These are phyloP conservation scores for Termitomyces sp. DNA, from an alignment of 768 basidiomycete genomes.

Conservation along the genomic window DNA sequence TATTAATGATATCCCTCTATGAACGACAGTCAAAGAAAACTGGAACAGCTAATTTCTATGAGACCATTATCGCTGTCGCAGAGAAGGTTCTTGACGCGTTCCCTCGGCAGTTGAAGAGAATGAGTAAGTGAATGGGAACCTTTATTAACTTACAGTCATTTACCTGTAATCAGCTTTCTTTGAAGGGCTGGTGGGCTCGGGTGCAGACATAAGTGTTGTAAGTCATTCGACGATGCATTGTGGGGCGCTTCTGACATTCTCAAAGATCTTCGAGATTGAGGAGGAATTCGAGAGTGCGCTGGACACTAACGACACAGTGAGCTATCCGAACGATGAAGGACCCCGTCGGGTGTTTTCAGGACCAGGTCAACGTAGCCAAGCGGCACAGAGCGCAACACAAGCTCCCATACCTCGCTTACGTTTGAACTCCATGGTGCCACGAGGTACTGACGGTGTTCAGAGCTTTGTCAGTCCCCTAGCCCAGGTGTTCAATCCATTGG, in stretches of 20 bases:
- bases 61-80: constrained; percentile 62
- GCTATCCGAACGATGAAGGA: constrained; percentile 13
- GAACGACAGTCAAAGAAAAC: constrained; percentile 78
- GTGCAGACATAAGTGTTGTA: constrained; percentile 73
- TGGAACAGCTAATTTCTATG: constrained; percentile 64
- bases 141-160: not conserved
- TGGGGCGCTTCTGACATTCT: not conserved
- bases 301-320: constrained; percentile 39
- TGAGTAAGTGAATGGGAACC: constrained; percentile 50
- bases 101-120: constrained; percentile 69
- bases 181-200: constrained; percentile 73
- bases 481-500: constrained; percentile 67
- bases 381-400: constrained; percentile 7
- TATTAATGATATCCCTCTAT: constrained; percentile 78
- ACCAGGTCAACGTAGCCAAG: not conserved
- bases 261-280: constrained; percentile 76
- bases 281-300: constrained; percentile 62
- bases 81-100: constrained; percentile 73
- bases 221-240: constrained; percentile 15
- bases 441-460: constrained; percentile 32
- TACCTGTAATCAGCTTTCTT: constrained; percentile 54
- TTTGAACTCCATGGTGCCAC: constrained; percentile 39
- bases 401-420: constrained; percentile 32
- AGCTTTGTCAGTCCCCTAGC: constrained; percentile 62
- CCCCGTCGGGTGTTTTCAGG: constrained; percentile 15